phyloP scores from a whole-genome alignment of 805 yeast species.

The Candida vaughaniae region DNA sequence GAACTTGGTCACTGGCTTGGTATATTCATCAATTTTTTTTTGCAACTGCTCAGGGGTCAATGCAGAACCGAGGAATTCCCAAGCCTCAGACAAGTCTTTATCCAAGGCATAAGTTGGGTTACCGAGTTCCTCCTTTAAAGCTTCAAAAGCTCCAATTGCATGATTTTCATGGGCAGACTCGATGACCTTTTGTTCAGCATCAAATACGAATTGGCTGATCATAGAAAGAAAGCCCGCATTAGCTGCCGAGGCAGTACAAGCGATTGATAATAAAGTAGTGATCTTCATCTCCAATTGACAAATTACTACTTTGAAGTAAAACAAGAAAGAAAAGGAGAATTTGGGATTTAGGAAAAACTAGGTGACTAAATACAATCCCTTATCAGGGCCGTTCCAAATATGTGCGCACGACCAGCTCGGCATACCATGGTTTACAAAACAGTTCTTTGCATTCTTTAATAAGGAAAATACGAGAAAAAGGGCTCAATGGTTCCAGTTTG shows the following conservation, averaged over 20 bases:
- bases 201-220: slow-evolving; percentile 10
- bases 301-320: too few relatives aligned
- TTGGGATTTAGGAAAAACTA: too few relatives aligned
- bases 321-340: too few relatives aligned
- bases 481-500: too few relatives aligned
- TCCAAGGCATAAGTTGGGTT: slow-evolving; percentile 8
- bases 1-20: slow-evolving; percentile 7
- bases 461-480: too few relatives aligned
- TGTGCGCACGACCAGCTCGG: too few relatives aligned
- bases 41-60: slow-evolving; percentile 11
- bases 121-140: slow-evolving; percentile 6
- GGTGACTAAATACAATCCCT: too few relatives aligned
- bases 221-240: slow-evolving; percentile 11
- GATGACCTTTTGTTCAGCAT: slow-evolving; percentile 2
- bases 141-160: slow-evolving; percentile 1
- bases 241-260: slow-evolving; percentile 7
- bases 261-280: slow-evolving; percentile 9
- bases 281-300: slow-evolving; percentile 10
- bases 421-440: too few relatives aligned
- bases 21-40: slow-evolving; percentile 8
- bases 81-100: slow-evolving; percentile 14
- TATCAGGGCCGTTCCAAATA: too few relatives aligned
- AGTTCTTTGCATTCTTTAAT: too few relatives aligned
- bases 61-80: slow-evolving; percentile 16
- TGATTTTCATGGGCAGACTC: not conserved